phyloP scores from a whole-genome alignment of 2,329 filamentous ascomycete species.

The Botryotinia calthae region DNA sequence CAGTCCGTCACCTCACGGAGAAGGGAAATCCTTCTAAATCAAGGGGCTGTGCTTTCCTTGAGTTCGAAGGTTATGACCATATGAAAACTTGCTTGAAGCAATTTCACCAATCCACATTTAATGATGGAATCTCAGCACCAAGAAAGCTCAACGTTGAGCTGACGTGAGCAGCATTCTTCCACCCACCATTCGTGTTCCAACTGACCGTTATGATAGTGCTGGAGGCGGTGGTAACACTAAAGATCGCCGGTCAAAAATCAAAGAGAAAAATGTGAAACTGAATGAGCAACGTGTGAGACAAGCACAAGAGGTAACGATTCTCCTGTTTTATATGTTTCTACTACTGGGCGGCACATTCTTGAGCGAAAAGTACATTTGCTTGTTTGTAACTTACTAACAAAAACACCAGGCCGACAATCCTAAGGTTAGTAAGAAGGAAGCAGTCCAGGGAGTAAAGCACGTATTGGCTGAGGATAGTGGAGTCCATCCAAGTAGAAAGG shows the following conservation, averaged over 20 bases:
- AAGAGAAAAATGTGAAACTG: constrained; percentile 81
- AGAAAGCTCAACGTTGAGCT: constrained; percentile 91
- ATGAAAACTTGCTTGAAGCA: constrained; percentile 92
- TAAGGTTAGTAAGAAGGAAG: constrained; percentile 21
- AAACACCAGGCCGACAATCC: constrained; percentile 2
- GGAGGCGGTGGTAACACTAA: constrained; percentile 81
- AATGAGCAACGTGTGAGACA: constrained; percentile 50
- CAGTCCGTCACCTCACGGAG: constrained; percentile 71
- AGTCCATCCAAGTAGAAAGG: constrained; percentile 36
- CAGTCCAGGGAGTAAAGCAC: constrained; percentile 29
- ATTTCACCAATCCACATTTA: constrained; percentile 82
- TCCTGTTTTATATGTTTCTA: not conserved
- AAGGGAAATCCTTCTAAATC: constrained; percentile 60
- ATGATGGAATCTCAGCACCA: constrained; percentile 51
- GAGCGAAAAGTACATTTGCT: not conserved
- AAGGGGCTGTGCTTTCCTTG: constrained; percentile 81
- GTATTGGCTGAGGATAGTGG: constrained; percentile 32
- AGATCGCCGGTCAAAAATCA: constrained; percentile 71
- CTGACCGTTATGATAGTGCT: constrained; percentile 51
- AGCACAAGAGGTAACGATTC: constrained; percentile 28
- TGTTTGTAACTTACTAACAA: constrained; percentile 3
- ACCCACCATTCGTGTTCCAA: constrained; percentile 14
- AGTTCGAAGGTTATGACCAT: constrained; percentile 80
- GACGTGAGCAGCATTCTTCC: constrained; percentile 56
- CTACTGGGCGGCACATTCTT: not conserved